Evolutionary conservation across 441 rosid genomes (phyloP).

Genomic region (Gossypium lobatum): DNA sequence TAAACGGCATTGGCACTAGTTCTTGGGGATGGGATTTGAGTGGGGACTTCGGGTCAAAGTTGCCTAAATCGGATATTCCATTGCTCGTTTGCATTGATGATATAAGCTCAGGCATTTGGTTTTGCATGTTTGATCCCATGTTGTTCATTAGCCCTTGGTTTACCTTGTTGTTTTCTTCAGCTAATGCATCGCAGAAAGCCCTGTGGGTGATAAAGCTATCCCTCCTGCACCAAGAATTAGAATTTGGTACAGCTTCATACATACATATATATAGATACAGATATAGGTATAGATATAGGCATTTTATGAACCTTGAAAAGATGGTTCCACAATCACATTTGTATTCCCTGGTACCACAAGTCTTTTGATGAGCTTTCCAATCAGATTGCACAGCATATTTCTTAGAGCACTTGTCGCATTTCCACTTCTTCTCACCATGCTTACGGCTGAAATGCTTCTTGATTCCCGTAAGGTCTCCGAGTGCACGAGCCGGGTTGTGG

Average conservation of each 20-base stretch:
- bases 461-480: slow-evolving; percentile 90
- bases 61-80: slow-evolving; percentile 36
- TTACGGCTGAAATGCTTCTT: slow-evolving; percentile 95
- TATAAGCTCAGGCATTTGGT: slow-evolving; percentile 36
- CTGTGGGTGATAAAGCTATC: slow-evolving; percentile 91
- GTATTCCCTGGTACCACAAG: slow-evolving; percentile 85
- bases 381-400: slow-evolving; percentile 91
- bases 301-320: slow-evolving; percentile 52
- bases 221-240: slow-evolving; percentile 44
- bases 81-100: slow-evolving; percentile 29
- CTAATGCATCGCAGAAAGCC: slow-evolving; percentile 87
- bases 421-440: slow-evolving; percentile 95
- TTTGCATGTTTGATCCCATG: slow-evolving; percentile 29
- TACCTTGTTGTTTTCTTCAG: slow-evolving; percentile 70
- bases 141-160: slow-evolving; percentile 45
- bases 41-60: slow-evolving; percentile 39
- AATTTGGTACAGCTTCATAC: not conserved
- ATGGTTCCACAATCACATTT: slow-evolving; percentile 85
- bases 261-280: not conserved
- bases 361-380: slow-evolving; percentile 91
- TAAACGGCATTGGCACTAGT: slow-evolving; percentile 45
- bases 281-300: not conserved
- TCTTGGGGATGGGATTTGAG: slow-evolving; percentile 51
- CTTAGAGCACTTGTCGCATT: slow-evolving; percentile 90
- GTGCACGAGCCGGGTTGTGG: slow-evolving; percentile 78